phyloP scores from a whole-genome alignment of 345 rosid species.

The Arabis alpina region DNA sequence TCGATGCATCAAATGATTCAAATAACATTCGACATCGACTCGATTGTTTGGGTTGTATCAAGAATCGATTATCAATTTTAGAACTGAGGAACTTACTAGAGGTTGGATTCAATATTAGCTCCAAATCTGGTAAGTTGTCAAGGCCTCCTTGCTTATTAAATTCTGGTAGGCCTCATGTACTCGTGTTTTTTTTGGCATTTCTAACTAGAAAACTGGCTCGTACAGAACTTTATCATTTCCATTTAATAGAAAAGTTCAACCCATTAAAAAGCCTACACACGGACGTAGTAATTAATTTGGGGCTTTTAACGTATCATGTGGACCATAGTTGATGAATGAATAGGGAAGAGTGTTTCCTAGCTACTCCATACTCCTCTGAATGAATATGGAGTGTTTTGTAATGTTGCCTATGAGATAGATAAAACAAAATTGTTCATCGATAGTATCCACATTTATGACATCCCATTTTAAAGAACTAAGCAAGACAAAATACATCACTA shows the following conservation, averaged over 20 bases:
- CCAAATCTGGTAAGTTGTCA: background rate
- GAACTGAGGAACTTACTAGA: background rate
- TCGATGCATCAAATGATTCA: too few relatives aligned
- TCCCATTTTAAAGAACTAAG: background rate
- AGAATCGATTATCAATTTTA: background rate
- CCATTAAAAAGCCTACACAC: conserved; percentile 10
- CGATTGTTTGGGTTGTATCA: background rate
- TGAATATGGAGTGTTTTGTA: background rate
- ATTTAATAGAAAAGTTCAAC: conserved; percentile 1
- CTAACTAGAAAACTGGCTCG: conserved; percentile 1
- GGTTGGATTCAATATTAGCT: conserved; percentile 4
- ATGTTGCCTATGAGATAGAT: background rate
- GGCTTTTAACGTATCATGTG: background rate
- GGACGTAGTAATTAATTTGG: conserved; percentile 5
- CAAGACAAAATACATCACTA: background rate
- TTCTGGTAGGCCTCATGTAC: conserved; percentile 10
- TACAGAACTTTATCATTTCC: background rate
- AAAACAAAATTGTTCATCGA: background rate
- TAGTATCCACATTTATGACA: background rate
- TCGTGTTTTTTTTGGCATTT: background rate
- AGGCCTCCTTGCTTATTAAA: conserved; percentile 3
- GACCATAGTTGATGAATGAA: background rate
- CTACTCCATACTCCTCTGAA: background rate
- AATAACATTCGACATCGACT: too few relatives aligned
- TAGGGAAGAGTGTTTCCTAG: too few relatives aligned